A percentile compares a stretch with the other conserved stretches of the same genome.
Conservation (phyloP, 73 alveolate genomes). For the Tetrahymena malaccensis region DNA sequence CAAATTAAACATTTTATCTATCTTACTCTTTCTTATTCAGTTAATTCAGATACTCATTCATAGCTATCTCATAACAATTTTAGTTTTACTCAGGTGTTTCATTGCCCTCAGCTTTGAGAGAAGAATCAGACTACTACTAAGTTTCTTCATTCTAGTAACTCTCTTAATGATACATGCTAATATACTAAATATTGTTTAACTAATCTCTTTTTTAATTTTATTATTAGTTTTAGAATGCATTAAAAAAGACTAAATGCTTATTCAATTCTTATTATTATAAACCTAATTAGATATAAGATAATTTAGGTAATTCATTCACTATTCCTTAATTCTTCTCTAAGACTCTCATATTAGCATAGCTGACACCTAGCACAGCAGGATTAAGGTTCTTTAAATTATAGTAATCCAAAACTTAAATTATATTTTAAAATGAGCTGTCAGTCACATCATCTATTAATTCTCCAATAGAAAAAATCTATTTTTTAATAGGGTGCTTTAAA, state of each 20-base stretch:
- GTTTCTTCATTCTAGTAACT: background rate
- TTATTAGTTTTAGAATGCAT: background rate
- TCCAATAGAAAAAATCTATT: background rate
- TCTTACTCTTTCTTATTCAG: no score
- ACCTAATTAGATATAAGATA: background rate
- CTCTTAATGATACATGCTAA: background rate
- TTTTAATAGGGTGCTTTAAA: background rate
- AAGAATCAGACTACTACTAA: background rate
- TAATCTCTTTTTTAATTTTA: background rate
- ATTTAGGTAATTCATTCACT: background rate
- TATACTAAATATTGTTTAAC: background rate
- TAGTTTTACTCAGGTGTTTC: background rate
- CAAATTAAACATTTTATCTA: background rate
- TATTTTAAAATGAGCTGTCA: background rate
- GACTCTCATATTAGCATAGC: background rate
- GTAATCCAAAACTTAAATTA: background rate
- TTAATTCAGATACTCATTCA: background rate
- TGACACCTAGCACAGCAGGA: background rate
- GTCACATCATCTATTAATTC: background rate
- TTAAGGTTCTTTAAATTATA: background rate
- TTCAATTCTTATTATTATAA: background rate
- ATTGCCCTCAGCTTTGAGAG: background rate
- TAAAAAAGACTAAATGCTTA: background rate
- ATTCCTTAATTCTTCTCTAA: background rate
- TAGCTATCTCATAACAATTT: background rate